A percentile compares a stretch with the other conserved stretches of the same genome.
Evolutionary conservation across 148 eudicot species (phyloP).

Genomic region (Hydrangea macrophylla): DNA sequence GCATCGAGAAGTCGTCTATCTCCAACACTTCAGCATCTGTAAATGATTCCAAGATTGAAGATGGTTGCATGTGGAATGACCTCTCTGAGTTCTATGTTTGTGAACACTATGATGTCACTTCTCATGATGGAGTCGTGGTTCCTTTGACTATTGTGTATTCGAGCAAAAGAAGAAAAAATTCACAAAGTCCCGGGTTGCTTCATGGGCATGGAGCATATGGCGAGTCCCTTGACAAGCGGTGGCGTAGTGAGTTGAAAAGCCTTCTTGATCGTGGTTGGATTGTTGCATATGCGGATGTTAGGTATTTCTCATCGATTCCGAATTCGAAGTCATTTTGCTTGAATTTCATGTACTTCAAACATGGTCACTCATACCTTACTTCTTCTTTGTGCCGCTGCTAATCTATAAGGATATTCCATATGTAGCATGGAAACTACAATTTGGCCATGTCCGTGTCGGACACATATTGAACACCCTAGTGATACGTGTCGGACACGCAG

Average conservation of each 20-base stretch:
- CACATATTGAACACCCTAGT: too few species aligned
- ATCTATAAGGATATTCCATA: too few species aligned
- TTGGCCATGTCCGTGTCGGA: too few species aligned
- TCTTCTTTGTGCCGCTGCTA: not conserved
- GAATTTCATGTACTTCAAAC: not conserved
- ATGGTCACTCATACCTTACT: not conserved
- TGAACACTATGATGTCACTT: conserved; percentile 61
- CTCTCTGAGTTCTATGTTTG: conserved; percentile 90
- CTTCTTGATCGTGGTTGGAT: conserved; percentile 99
- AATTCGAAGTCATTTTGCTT: not conserved
- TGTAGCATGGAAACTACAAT: too few species aligned
- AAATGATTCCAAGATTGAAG: conserved; percentile 21
- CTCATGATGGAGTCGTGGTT: conserved; percentile 66
- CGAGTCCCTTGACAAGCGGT: conserved; percentile 87
- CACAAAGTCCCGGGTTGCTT: conserved; percentile 71
- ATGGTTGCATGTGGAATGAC: conserved; percentile 66
- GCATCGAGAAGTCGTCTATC: conserved; percentile 20
- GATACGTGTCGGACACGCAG: too few species aligned
- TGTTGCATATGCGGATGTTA: conserved; percentile 93
- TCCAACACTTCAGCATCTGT: conserved; percentile 28
- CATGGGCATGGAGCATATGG: conserved; percentile 97
- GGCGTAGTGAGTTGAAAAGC: conserved; percentile 90
- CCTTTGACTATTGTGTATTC: conserved; percentile 78
- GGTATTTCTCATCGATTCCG: conserved; percentile 34
- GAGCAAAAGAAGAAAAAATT: conserved; percentile 46